These are phyloP conservation scores for Mycena crocata DNA, from an alignment of 768 basidiomycete species.

Conservation along the genomic window DNA sequence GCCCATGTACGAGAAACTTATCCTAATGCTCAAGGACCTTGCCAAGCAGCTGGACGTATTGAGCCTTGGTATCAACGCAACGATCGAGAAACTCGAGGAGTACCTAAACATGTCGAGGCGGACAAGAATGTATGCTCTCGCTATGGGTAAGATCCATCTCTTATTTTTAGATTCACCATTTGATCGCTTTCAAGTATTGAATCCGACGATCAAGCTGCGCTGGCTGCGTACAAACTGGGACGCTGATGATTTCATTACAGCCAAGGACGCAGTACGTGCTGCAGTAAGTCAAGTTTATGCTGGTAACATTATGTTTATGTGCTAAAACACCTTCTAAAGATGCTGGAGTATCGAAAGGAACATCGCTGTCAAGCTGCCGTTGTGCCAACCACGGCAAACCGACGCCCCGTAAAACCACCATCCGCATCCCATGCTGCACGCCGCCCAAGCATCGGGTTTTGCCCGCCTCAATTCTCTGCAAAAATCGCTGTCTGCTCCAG, in stretches of 20 bases:
- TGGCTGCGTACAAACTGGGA: conserved; percentile 14
- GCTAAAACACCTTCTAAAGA: neutral
- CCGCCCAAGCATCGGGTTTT: neutral
- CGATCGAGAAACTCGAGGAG: conserved; percentile 34
- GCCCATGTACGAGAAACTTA: conserved; percentile 43
- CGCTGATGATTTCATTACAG: neutral
- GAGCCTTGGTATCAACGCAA: conserved; percentile 23
- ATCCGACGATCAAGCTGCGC: conserved; percentile 31
- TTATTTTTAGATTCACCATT: neutral
- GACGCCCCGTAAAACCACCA: neutral
- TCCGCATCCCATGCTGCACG: neutral
- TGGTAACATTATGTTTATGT: neutral
- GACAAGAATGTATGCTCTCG: conserved; percentile 30
- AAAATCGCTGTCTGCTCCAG: neutral
- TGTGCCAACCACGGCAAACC: neutral
- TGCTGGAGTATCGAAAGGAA: conserved; percentile 19
- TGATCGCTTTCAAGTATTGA: conserved; percentile 25
- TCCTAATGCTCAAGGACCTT: conserved; percentile 28
- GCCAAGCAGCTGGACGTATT: conserved; percentile 6
- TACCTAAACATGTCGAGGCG: conserved; percentile 30
- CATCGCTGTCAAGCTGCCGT: neutral
- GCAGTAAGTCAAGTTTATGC: neutral
- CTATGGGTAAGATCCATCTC: conserved; percentile 29
- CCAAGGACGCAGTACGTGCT: neutral
- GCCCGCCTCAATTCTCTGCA: neutral